Evolutionary conservation across 495 filamentous ascomycete species (phyloP).

Genomic region (Tuber microsphaerosporum): DNA sequence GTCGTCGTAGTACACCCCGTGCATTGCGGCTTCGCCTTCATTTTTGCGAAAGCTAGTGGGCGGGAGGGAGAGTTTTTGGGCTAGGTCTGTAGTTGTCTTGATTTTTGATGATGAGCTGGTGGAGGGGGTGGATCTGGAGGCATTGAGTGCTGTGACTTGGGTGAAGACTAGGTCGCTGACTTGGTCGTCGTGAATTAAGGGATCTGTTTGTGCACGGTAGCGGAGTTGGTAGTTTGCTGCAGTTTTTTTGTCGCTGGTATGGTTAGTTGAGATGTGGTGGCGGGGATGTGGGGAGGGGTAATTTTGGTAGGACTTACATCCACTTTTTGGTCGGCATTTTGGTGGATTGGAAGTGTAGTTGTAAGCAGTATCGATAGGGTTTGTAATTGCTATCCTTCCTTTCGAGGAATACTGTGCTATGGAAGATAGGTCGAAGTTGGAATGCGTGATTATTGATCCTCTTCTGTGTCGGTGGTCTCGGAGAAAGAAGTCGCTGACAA

Average conservation of each 20-base stretch:
- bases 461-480: neutral
- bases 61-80: slow-evolving; percentile 65
- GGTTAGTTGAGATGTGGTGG: slow-evolving; percentile 14
- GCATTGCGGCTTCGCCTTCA: slow-evolving; percentile 90
- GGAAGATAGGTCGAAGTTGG: slow-evolving; percentile 9
- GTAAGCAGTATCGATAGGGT: neutral
- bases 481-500: slow-evolving; percentile 26
- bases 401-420: neutral
- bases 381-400: neutral
- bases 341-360: slow-evolving; percentile 7
- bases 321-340: slow-evolving; percentile 58
- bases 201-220: slow-evolving; percentile 93
- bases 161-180: slow-evolving; percentile 75
- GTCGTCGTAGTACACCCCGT: slow-evolving; percentile 83
- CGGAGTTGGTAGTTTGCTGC: slow-evolving; percentile 89
- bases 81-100: slow-evolving; percentile 63
- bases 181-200: slow-evolving; percentile 76
- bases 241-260: slow-evolving; percentile 78
- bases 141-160: slow-evolving; percentile 39
- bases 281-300: slow-evolving; percentile 11
- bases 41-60: slow-evolving; percentile 62
- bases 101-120: slow-evolving; percentile 44
- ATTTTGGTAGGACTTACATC: slow-evolving; percentile 58
- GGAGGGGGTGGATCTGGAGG: slow-evolving; percentile 34
- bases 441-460: slow-evolving; percentile 6